These are phyloP conservation scores for Calocybe gangraenosa DNA, from an alignment of 768 basidiomycete species.

Conservation along the genomic window DNA sequence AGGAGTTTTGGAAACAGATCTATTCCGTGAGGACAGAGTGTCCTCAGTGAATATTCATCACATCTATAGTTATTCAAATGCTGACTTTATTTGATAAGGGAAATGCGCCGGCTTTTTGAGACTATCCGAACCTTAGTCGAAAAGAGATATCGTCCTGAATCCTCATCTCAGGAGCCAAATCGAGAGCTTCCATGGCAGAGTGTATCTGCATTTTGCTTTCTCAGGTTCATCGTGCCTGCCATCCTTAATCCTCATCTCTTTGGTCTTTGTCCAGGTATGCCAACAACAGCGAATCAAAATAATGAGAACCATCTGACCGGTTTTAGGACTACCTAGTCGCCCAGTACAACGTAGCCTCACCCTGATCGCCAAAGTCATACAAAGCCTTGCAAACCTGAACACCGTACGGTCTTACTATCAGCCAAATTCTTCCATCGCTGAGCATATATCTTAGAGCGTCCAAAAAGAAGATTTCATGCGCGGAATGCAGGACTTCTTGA, in stretches of 20 bases:
- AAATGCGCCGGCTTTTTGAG: slow-evolving; percentile 66
- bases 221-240: slow-evolving; percentile 86
- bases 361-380: slow-evolving; percentile 83
- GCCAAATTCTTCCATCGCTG: not conserved
- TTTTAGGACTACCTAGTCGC: slow-evolving; percentile 57
- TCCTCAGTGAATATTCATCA: slow-evolving; percentile 63
- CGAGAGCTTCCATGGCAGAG: slow-evolving; percentile 70
- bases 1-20: slow-evolving; percentile 77
- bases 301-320: no score
- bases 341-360: slow-evolving; percentile 78
- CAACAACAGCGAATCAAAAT: no score
- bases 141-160: slow-evolving; percentile 47
- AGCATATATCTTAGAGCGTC: slow-evolving; percentile 35
- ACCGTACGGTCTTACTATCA: slow-evolving; percentile 24
- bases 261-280: slow-evolving; percentile 69
- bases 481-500: slow-evolving; percentile 69
- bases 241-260: slow-evolving; percentile 87
- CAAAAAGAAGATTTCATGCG: slow-evolving; percentile 84
- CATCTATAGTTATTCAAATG: not conserved
- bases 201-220: slow-evolving; percentile 86
- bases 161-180: slow-evolving; percentile 36
- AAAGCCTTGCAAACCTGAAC: slow-evolving; percentile 85
- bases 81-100: slow-evolving; percentile 37
- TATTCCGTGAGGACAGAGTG: slow-evolving; percentile 70
- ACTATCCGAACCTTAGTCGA: slow-evolving; percentile 73